phyloP scores from a whole-genome alignment of 495 filamentous ascomycete species.

The Pseudotulostoma volvatum region DNA sequence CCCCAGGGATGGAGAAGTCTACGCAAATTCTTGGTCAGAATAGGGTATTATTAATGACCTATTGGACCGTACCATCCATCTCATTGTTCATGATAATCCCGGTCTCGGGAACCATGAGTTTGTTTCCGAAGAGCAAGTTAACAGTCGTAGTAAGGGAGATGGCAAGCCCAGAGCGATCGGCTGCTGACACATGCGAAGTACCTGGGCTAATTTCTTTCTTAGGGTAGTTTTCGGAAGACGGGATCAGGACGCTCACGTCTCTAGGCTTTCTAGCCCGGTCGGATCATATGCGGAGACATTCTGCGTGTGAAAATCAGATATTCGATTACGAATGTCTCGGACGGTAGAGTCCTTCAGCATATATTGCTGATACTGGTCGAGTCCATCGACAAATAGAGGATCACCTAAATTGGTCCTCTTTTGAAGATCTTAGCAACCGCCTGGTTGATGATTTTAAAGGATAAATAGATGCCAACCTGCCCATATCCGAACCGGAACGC shows the following conservation, averaged over 20 bases:
- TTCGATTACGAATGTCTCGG: conserved; percentile 40
- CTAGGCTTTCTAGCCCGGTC: conserved; percentile 38
- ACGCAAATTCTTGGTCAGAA: not conserved
- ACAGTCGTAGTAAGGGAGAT: conserved; percentile 66
- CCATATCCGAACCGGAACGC: conserved; percentile 79
- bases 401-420: conserved; percentile 59
- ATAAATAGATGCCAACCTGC: conserved; percentile 22
- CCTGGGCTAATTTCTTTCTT: conserved; percentile 31
- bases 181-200: conserved; percentile 58
- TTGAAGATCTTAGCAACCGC: not conserved
- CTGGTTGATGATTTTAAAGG: too few relatives aligned
- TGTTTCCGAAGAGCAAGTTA: conserved; percentile 69
- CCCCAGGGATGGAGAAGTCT: conserved; percentile 62
- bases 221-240: not conserved
- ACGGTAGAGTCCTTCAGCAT: conserved; percentile 50
- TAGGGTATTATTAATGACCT: not conserved
- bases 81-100: conserved; percentile 86
- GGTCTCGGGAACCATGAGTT: conserved; percentile 64
- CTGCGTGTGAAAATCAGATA: conserved; percentile 51
- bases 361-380: conserved; percentile 43
- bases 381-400: conserved; percentile 48
- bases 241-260: conserved; percentile 29
- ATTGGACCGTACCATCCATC: conserved; percentile 53
- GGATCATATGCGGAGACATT: conserved; percentile 60
- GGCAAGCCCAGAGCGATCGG: conserved; percentile 51